Base-by-base conservation (phyloP, 768 basidiomycete genomes). In the Xerocomellus dryophilus region DNA sequence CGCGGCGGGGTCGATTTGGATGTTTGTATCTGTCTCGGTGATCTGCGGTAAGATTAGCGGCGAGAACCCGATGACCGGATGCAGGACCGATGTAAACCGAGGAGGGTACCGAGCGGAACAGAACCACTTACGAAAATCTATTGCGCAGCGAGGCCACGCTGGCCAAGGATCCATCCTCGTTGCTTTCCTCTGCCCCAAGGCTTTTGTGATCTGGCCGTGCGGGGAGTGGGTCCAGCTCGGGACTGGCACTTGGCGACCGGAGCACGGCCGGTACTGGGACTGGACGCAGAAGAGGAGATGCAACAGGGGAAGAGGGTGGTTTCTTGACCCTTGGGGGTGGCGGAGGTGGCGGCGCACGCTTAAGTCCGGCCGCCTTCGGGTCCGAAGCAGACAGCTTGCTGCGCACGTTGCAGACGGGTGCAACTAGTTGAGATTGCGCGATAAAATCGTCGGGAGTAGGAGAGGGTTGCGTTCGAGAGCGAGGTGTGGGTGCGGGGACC, bases 271-370 rank as follows among this genome's bases (percentile, higher is more conserved):
- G 77, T 15, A 71, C 60, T 14, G 78, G 76, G 6, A 79, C 76
- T 0, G 84, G 82, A 15, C 80, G 76, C 50, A 82, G 63, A n/a
- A 80, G 70, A 18, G 82, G 82, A 1, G 82, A 79, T 23, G 70
- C 70, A 17, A 66, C 58, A 17, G 78, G 75, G 2, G 76, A 76
- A 3, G 74, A 73, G n/a, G 60, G 31, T 9, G 59, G 40, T 42
- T 64, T 71, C 71, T 78, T 65, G 52, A 59, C 38, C 54, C 68
- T 53, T 66, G 68, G 43, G 3, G 77, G 67, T n/a, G 81, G 78
- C 2, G 81, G 81, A 1, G 85, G 85, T 0, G 85, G 85, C 0
- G 85, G 84, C 3, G 78, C 76, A 46, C 82, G 77, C 57, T 76
- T 80, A 5, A 69, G 65, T 14, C 69, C 62, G 10, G 58, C 46